Evolutionary conservation across 1,139 yeast species (phyloP).

Genomic region (Suhomyces bribrorum): DNA sequence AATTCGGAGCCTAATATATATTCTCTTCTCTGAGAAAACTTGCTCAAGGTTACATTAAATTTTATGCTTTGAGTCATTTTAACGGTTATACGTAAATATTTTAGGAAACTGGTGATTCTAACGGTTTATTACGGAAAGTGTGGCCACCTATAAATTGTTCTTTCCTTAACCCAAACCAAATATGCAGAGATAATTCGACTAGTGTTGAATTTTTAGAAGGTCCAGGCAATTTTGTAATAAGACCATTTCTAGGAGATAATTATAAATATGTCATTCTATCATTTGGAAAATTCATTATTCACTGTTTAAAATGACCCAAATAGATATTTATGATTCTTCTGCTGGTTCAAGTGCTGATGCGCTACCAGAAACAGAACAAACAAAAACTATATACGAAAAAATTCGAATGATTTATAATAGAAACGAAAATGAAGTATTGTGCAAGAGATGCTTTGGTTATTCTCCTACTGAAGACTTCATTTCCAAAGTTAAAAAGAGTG

Average conservation of each 20-base stretch:
- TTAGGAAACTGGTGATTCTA: not conserved
- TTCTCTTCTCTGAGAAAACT: not conserved
- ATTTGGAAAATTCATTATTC: not conserved
- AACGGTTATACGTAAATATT: no score
- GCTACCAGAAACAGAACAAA: not conserved
- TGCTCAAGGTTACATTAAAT: not conserved
- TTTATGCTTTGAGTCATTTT: not conserved
- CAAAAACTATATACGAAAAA: slow-evolving; percentile 33
- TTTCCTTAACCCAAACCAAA: not conserved
- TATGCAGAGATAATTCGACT: no score
- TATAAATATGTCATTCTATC: slow-evolving; percentile 1
- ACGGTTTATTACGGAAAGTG: not conserved
- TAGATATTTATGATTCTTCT: slow-evolving; percentile 10
- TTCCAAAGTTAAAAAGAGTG: slow-evolving; percentile 1
- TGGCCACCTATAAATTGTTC: not conserved
- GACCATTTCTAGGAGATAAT: not conserved
- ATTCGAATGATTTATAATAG: slow-evolving; percentile 36
- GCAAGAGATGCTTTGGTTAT: slow-evolving; percentile 15
- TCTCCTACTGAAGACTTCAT: slow-evolving; percentile 1
- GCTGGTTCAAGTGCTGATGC: slow-evolving; percentile 8
- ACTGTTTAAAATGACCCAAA: slow-evolving; percentile 8
- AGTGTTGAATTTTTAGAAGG: no score
- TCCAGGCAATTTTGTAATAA: no score
- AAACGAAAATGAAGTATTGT: slow-evolving; percentile 14
- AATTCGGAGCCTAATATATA: not conserved